These are phyloP conservation scores for Papilionanthe hybrid DNA, from an alignment of 116 monocot genomes.

Conservation along the genomic window DNA sequence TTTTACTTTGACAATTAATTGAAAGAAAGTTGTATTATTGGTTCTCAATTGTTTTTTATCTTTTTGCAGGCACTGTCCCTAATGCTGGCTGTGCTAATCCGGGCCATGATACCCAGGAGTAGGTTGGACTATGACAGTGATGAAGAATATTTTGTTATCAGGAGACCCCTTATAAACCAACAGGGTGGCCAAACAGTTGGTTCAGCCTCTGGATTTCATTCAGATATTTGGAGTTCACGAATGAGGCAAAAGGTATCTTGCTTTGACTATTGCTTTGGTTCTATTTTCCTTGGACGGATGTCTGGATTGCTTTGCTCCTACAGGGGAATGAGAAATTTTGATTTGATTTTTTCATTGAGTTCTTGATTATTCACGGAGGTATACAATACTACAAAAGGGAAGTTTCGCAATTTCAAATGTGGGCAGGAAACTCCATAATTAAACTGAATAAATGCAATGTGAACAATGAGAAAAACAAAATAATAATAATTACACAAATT, in stretches of 20 bases:
- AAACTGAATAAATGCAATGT: no score
- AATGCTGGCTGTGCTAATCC: constrained; percentile 53
- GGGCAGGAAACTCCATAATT: no score
- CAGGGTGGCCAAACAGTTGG: constrained; percentile 23
- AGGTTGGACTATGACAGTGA: constrained; percentile 64
- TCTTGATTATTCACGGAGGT: no score
- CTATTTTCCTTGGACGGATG: not conserved
- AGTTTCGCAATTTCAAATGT: no score
- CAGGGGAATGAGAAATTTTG: no score
- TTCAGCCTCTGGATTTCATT: constrained; percentile 32
- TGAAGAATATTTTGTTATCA: constrained; percentile 59
- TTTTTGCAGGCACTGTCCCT: constrained; percentile 56
- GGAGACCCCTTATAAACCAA: constrained; percentile 52
- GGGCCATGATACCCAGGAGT: constrained; percentile 37
- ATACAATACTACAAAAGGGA: no score
- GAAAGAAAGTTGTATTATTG: not conserved
- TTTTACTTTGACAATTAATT: not conserved
- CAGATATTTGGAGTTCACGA: constrained; percentile 61
- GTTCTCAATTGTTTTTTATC: not conserved
- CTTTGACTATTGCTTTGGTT: not conserved
- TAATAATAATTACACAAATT: no score
- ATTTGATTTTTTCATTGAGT: no score
- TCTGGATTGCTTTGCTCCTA: not conserved
- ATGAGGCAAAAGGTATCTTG: constrained; percentile 67
- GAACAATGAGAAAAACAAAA: no score